Evolutionary conservation across 2,329 filamentous ascomycete species (phyloP).

Genomic region (Phyllosticta paracitricarpa): DNA sequence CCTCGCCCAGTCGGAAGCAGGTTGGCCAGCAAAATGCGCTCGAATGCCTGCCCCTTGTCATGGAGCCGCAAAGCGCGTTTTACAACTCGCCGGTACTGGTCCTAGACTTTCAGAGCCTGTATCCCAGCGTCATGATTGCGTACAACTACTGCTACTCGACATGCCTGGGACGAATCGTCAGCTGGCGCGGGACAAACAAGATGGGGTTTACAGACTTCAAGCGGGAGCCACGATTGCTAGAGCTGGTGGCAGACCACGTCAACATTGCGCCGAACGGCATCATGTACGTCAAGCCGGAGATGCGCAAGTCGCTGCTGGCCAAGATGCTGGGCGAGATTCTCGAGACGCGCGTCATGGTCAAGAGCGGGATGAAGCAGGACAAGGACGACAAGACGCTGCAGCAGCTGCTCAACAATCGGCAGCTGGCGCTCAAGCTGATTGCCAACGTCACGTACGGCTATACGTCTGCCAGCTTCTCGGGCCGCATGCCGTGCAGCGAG

Average conservation of each 20-base stretch:
- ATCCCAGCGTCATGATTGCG: constrained; percentile 96
- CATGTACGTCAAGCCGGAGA: constrained; percentile 79
- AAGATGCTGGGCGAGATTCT: constrained; percentile 96
- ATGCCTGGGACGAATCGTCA: constrained; percentile 73
- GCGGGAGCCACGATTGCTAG: constrained; percentile 63
- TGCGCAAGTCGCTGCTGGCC: constrained; percentile 81
- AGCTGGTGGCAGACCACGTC: constrained; percentile 71
- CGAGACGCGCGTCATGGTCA: constrained; percentile 95
- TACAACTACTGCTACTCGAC: constrained; percentile 99
- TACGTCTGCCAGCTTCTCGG: constrained; percentile 91
- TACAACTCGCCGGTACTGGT: constrained; percentile 85
- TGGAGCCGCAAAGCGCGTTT: constrained; percentile 94
- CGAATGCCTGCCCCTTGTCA: constrained; percentile 87
- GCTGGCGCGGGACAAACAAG: constrained; percentile 86
- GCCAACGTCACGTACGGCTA: constrained; percentile 99
- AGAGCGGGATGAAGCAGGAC: constrained; percentile 89
- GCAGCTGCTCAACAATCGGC: constrained; percentile 81
- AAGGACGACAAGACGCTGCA: constrained; percentile 81
- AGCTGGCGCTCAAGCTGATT: constrained; percentile 86
- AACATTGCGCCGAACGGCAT: constrained; percentile 94
- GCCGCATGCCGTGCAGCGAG: constrained; percentile 94
- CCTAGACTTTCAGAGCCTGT: constrained; percentile 90
- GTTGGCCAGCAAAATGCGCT: constrained; percentile 90
- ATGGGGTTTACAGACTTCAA: constrained; percentile 89
- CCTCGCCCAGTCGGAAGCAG: constrained; percentile 84